These are phyloP conservation scores for Fagus sylvatica DNA, from an alignment of 306 rosid species.

Conservation along the genomic window DNA sequence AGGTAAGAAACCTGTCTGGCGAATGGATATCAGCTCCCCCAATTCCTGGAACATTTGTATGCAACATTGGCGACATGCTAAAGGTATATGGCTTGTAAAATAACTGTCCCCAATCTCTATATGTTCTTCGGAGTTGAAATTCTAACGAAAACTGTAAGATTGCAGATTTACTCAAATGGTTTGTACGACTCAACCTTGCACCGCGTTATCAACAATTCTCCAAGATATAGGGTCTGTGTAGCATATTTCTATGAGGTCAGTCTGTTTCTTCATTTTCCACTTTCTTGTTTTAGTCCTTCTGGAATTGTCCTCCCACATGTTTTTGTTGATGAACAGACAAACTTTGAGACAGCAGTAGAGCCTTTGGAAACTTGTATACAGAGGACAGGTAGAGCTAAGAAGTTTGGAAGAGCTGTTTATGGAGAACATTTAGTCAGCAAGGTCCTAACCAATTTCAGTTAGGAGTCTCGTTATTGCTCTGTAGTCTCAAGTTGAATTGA, in stretches of 20 bases:
- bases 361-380: constrained; percentile 65
- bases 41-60: constrained; percentile 75
- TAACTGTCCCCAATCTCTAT: neutral
- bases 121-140: neutral
- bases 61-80: constrained; percentile 95
- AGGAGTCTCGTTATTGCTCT: neutral
- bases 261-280: neutral
- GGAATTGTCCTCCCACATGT: constrained; percentile 1
- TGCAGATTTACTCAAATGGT: constrained; percentile 90
- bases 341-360: constrained; percentile 80
- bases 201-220: constrained; percentile 63
- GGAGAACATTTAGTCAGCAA: constrained; percentile 82
- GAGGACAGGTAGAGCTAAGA: constrained; percentile 50
- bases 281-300: neutral
- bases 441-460: constrained; percentile 61
- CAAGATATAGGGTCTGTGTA: constrained; percentile 73
- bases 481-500: neutral
- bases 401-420: constrained; percentile 63
- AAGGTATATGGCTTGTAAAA: constrained; percentile 49
- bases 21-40: constrained; percentile 97
- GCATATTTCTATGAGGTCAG: constrained; percentile 86
- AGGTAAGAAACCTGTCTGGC: constrained; percentile 84
- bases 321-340: constrained; percentile 57
- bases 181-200: constrained; percentile 88
- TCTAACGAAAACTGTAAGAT: constrained; percentile 14